A percentile compares a stretch with the other conserved stretches of the same genome.
Conservation (phyloP, 257 asterid genomes). For the Mentha longifolia region DNA sequence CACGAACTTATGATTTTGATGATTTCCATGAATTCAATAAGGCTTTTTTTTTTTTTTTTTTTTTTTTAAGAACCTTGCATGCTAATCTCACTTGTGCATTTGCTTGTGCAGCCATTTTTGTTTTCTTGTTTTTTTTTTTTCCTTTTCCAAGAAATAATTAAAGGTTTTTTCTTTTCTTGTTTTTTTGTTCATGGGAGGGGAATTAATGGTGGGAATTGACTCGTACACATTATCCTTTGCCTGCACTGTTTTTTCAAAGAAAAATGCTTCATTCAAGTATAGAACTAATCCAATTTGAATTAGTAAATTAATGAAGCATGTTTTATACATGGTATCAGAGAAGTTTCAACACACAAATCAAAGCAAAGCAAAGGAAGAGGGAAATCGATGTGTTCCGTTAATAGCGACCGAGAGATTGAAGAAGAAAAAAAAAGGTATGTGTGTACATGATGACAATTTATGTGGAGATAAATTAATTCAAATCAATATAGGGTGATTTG, state of each 20-base stretch:
- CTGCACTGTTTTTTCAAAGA: neutral
- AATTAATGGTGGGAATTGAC: neutral
- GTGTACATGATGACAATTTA: conserved; percentile 5
- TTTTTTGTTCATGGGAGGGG: neutral
- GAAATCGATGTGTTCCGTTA: neutral
- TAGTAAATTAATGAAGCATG: neutral
- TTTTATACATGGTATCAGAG: conserved; percentile 6
- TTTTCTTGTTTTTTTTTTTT: too few species aligned
- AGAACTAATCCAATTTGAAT: neutral
- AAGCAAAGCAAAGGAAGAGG: neutral
- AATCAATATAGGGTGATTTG: neutral
- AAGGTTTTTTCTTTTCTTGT: neutral
- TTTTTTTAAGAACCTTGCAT: too few species aligned
- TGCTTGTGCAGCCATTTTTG: too few species aligned
- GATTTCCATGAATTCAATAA: too few species aligned
- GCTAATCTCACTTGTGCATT: too few species aligned
- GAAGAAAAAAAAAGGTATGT: conserved; percentile 23
- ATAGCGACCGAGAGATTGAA: neutral
- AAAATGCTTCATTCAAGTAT: too few species aligned
- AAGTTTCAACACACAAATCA: neutral
- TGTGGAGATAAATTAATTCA: neutral
- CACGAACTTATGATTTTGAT: too few species aligned
- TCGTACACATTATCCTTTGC: neutral
- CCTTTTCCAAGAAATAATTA: too few species aligned
- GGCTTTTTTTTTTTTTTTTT: too few species aligned